phyloP scores from a whole-genome alignment of 2,329 filamentous ascomycete genomes.

The Cladosporium sp. region DNA sequence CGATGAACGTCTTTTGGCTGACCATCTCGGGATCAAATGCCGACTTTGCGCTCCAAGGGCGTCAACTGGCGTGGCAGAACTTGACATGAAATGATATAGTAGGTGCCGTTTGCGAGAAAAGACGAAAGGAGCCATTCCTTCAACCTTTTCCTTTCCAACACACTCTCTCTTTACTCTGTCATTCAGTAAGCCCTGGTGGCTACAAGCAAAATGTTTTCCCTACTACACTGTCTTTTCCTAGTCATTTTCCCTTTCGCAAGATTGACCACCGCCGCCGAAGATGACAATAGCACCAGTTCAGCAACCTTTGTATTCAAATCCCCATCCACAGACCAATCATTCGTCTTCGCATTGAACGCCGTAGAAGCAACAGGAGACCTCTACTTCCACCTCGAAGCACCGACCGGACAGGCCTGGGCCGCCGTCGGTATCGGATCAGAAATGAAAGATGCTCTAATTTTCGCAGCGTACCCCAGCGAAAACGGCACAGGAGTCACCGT shows the following conservation, averaged over 20 bases:
- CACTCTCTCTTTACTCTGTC: neutral
- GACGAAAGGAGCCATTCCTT: neutral
- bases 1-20: neutral
- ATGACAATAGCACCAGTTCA: neutral
- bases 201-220: neutral
- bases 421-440: slow-evolving; percentile 38
- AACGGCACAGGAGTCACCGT: slow-evolving; percentile 33
- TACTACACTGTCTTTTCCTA: neutral
- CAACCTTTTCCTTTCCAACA: neutral
- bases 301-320: slow-evolving; percentile 17
- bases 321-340: slow-evolving; percentile 7
- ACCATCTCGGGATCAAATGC: too few species aligned
- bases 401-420: slow-evolving; percentile 38
- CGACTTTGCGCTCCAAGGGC: neutral
- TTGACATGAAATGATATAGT: neutral
- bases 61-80: neutral
- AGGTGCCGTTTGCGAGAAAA: neutral
- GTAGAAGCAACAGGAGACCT: slow-evolving; percentile 16
- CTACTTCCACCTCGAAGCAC: slow-evolving; percentile 24
- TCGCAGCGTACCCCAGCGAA: slow-evolving; percentile 38
- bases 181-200: slow-evolving; percentile 3
- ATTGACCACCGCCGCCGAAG: neutral
- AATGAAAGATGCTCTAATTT: slow-evolving; percentile 41
- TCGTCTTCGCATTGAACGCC: slow-evolving; percentile 21
- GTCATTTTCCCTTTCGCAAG: neutral